Evolutionary conservation across 768 basidiomycete species (phyloP).

Genomic region (Hygrocybe coccinea): DNA sequence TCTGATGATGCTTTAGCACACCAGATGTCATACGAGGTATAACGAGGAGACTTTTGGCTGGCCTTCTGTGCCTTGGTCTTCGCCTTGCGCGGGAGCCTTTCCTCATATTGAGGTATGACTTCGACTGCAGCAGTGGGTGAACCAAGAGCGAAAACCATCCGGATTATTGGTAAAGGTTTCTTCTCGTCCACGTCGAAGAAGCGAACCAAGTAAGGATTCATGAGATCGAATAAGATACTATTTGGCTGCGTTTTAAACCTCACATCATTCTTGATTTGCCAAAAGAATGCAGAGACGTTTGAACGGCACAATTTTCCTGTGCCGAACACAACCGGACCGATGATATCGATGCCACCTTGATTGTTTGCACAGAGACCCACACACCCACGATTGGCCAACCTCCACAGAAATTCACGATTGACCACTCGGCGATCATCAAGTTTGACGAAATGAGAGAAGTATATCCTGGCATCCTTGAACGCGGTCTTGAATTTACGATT

Average conservation of each 20-base stretch:
- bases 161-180: constrained; percentile 6
- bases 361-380: constrained; percentile 20
- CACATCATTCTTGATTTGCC: constrained; percentile 21
- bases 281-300: constrained; percentile 17
- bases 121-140: not conserved
- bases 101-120: not conserved
- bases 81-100: not conserved
- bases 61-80: constrained; percentile 1
- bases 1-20: constrained; percentile 11
- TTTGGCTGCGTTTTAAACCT: constrained; percentile 5
- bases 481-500: not conserved
- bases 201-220: constrained; percentile 19
- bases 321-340: constrained; percentile 14
- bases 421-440: constrained; percentile 14
- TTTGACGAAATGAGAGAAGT: constrained; percentile 26
- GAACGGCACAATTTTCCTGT: constrained; percentile 4
- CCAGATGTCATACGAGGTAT: constrained; percentile 15
- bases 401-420: constrained; percentile 15
- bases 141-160: constrained; percentile 21
- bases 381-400: constrained; percentile 17
- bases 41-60: not conserved
- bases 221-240: constrained; percentile 13
- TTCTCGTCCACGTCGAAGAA: constrained; percentile 12
- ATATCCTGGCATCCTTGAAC: constrained; percentile 7
- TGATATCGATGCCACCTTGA: constrained; percentile 15